Base-by-base conservation (phyloP, 257 asterid species). In the Nicotiana attenuata region DNA sequence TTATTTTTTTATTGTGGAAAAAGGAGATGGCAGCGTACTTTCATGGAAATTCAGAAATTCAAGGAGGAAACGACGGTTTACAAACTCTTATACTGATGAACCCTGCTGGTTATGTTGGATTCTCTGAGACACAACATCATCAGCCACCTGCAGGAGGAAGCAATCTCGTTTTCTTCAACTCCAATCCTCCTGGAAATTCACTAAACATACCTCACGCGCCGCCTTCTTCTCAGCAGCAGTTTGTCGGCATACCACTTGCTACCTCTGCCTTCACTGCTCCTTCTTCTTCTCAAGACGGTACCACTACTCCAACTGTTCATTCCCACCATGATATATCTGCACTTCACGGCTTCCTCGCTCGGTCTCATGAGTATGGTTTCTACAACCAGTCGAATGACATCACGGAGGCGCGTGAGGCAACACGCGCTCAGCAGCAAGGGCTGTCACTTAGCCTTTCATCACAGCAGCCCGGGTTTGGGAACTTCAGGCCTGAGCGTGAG, bases 71-170 rank as follows among this genome's bases (percentile, higher is more conserved):
- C 52, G 98, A 96, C 59, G 98, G 98, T 0, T 84, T 96, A 45
- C 99, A 96, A 78, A 96, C 99, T 41, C 84, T 96, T 87, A 91
- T 96, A 80, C 89, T 96, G 65, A 96, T 96, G 99, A 96, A 96
- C 65, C 98, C 99, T 5, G 89, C 99, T 5, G 89, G 94, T 13
- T 96, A 91, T 88, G 93, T 88, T 47, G 97, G 97, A 75, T 94
- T 85, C 87, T 85, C 98, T 76, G 99, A 94, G 87, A 84, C 79
- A 29, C 91, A 89, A 33, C 91, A 57, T 52, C 93, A 75, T n/a
- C 81, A 28, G 3, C 82, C 80, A 2, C 90, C 89, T 55, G 33
- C 86, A 65, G 45, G 86, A 80, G 78, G 50, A 24, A 66, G 80
- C 89, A 92, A 90, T 87, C 90, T 91, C 65, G 92, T 91, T 19